phyloP scores from a whole-genome alignment of 768 basidiomycete species.

The Dacryopinax spathularia region DNA sequence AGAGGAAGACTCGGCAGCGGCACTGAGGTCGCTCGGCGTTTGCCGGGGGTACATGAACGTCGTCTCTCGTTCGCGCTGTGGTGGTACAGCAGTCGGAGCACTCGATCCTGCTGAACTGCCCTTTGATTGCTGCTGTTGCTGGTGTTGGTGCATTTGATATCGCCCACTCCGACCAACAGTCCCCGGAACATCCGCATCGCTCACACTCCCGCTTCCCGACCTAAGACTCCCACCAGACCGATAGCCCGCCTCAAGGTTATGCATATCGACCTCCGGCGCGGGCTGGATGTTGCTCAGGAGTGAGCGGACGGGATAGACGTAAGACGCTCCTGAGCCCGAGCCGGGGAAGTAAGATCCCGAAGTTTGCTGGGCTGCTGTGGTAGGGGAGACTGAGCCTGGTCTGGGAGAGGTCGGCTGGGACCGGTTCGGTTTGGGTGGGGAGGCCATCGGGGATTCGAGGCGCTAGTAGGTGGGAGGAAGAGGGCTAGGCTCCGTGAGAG shows the following conservation, averaged over 20 bases:
- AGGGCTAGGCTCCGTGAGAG: too few relatives aligned
- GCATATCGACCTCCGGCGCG: conserved; percentile 1
- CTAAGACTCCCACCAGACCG: not conserved
- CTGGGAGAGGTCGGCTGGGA: too few relatives aligned
- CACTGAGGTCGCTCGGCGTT: not conserved
- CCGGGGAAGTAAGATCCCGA: not conserved
- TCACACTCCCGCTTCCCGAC: not conserved
- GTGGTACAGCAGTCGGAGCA: too few relatives aligned
- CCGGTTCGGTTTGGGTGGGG: too few relatives aligned
- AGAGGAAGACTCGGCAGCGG: not conserved
- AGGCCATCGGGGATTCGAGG: too few relatives aligned
- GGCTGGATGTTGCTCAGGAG: conserved; percentile 23
- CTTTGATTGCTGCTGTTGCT: too few relatives aligned
- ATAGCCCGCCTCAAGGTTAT: not conserved
- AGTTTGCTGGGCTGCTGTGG: too few relatives aligned
- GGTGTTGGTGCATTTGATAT: too few relatives aligned
- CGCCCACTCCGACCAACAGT: too few relatives aligned
- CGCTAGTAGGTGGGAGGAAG: too few relatives aligned
- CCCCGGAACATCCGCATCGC: not conserved
- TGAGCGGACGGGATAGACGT: conserved; percentile 27
- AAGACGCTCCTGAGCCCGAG: conserved; percentile 11
- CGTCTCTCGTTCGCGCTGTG: not conserved
- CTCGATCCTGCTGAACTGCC: too few relatives aligned
- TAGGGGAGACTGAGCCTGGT: too few relatives aligned
- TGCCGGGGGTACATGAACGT: not conserved